A percentile compares a stretch with the other conserved stretches of the same genome.
Evolutionary conservation across 768 basidiomycete species (phyloP).

Genomic region (Amanita thiersii): DNA sequence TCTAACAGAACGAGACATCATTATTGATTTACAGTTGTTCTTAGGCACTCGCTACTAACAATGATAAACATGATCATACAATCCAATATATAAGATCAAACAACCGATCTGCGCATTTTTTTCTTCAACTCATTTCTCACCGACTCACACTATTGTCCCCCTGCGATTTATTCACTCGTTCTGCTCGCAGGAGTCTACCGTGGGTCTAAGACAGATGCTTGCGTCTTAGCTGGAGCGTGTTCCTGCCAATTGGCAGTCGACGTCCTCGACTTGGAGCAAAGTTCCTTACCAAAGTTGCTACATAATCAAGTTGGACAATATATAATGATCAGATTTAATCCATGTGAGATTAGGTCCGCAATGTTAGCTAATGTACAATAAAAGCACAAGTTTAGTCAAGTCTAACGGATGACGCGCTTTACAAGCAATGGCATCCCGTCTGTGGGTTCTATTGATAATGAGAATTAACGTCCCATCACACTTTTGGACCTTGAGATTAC

Average conservation of each 20-base stretch:
- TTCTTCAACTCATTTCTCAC: constrained; percentile 7
- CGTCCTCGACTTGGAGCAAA: constrained; percentile 8
- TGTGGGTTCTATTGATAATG: constrained; percentile 22
- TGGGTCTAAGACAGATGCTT: constrained; percentile 5
- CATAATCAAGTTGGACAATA: too few species aligned
- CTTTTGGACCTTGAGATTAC: constrained; percentile 13
- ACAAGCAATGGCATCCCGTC: constrained; percentile 30
- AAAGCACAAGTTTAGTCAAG: too few species aligned
- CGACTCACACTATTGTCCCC: constrained; percentile 10
- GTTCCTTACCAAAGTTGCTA: constrained; percentile 11
- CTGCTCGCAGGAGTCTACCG: constrained; percentile 10
- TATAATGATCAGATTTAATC: too few species aligned
- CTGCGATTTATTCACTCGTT: constrained; percentile 3
- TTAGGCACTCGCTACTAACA: too few species aligned
- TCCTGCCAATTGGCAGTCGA: constrained; percentile 6
- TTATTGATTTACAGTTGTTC: too few species aligned
- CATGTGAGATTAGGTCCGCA: too few species aligned
- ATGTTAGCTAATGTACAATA: too few species aligned
- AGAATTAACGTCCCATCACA: not conserved
- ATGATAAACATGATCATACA: constrained; percentile 2
- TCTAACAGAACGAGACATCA: not conserved
- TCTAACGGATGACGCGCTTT: constrained; percentile 5
- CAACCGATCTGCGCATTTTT: not conserved
- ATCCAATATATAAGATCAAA: not conserved
- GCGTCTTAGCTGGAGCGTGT: constrained; percentile 9